Percentiles rank a stretch among this genome's conserved stretches.
Evolutionary conservation across 2,329 filamentous ascomycete genomes (phyloP).

Genomic region (Lachnum nothofagi): DNA sequence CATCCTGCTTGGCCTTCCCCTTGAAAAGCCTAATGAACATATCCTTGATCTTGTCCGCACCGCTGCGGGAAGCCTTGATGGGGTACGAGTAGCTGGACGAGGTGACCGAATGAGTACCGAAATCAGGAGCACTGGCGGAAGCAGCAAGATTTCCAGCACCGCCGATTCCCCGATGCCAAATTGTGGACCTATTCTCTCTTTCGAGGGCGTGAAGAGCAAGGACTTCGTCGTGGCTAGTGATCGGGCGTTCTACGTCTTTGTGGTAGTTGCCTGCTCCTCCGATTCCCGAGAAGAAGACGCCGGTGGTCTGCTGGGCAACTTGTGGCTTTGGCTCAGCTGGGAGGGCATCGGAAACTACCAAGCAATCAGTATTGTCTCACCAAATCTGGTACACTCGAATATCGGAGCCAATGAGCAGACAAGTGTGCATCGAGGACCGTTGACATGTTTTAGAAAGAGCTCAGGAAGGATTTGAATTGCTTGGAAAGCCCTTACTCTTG

Average conservation of each 20-base stretch:
- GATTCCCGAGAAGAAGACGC: conserved; percentile 12
- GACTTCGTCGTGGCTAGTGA: neutral
- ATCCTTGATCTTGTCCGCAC: conserved; percentile 11
- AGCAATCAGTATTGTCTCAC: too few relatives aligned
- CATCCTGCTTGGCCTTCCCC: conserved; percentile 2
- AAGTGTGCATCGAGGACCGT: too few relatives aligned
- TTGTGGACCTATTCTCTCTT: neutral
- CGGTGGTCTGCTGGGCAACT: neutral
- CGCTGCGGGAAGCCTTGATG: conserved; percentile 1
- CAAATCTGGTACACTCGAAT: too few relatives aligned
- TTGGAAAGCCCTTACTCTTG: neutral
- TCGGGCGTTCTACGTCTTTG: conserved; percentile 9
- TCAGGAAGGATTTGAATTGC: too few relatives aligned
- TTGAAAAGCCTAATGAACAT: conserved; percentile 4
- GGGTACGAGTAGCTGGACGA: conserved; percentile 1
- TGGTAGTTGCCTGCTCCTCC: conserved; percentile 14
- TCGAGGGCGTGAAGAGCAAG: neutral
- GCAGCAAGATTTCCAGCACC: conserved; percentile 22
- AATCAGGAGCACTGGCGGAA: neutral
- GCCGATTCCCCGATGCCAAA: conserved; percentile 19
- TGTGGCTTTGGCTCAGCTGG: neutral
- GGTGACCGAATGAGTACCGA: neutral
- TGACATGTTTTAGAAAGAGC: too few relatives aligned
- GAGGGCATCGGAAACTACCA: neutral
- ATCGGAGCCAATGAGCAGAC: too few relatives aligned